Conservation (phyloP, 495 filamentous ascomycete species). For the Penicillium longicatenatum region DNA sequence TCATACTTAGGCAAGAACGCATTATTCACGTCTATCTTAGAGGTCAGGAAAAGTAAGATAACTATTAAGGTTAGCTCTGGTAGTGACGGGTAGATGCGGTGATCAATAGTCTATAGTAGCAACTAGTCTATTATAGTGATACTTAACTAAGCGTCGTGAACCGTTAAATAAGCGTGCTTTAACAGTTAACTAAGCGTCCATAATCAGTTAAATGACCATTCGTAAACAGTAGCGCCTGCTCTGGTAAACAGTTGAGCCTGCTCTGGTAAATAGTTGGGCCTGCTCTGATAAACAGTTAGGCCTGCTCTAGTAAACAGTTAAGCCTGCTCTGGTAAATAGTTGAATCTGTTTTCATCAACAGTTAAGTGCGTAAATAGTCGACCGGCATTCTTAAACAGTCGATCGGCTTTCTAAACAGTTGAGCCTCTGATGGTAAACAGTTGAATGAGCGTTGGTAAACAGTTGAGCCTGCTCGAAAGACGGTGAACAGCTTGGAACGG, state of each 20-base stretch:
- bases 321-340: background rate
- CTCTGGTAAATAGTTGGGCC: background rate
- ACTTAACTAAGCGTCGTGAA: background rate
- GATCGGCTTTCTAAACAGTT: background rate
- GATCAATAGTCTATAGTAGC: background rate
- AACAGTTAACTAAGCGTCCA: background rate
- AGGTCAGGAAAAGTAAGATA: background rate
- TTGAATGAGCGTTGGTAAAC: background rate
- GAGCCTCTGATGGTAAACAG: background rate
- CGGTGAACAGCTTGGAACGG: background rate
- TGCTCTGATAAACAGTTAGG: background rate
- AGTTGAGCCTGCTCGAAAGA: background rate
- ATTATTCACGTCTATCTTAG: background rate
- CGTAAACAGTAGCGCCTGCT: background rate
- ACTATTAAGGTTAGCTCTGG: background rate
- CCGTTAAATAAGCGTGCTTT: background rate
- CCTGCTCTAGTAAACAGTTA: background rate
- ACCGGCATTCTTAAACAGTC: background rate
- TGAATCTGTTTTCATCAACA: background rate
- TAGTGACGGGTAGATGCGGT: conserved; percentile 2
- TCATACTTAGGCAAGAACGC: background rate
- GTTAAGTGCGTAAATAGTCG: background rate
- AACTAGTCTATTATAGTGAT: background rate
- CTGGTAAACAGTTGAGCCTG: background rate
- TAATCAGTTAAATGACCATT: background rate